Percentiles rank a stretch among this genome's conserved stretches.
Conservation (phyloP, 805 yeast species). For the Ogataea philodendri region DNA sequence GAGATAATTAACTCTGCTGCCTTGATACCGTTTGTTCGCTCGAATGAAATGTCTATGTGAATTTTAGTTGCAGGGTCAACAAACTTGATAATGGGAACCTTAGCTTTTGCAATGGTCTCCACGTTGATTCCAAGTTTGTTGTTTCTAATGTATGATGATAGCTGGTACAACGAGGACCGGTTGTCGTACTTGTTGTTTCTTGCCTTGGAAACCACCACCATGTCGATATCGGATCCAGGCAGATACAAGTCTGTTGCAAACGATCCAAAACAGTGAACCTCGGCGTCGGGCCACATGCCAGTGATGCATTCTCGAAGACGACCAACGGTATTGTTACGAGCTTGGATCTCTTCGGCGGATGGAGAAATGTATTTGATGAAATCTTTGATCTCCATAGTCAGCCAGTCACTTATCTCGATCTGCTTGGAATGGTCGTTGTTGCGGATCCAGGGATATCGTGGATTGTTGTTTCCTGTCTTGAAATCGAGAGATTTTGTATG, state of each 20-base stretch:
- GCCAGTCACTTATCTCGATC: constrained; percentile 80
- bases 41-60: constrained; percentile 88
- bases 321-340: constrained; percentile 64
- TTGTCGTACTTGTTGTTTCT: constrained; percentile 54
- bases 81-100: constrained; percentile 92
- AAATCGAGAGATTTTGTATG: constrained; percentile 28
- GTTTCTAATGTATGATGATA: constrained; percentile 66
- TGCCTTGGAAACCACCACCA: constrained; percentile 69
- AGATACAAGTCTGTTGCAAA: constrained; percentile 89
- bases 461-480: constrained; percentile 31
- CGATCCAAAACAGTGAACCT: constrained; percentile 87
- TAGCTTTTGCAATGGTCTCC: constrained; percentile 84
- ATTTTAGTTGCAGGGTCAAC: constrained; percentile 68
- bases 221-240: constrained; percentile 95
- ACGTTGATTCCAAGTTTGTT: constrained; percentile 64
- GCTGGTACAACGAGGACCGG: constrained; percentile 64
- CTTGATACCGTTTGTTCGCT: constrained; percentile 73
- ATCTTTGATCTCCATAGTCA: constrained; percentile 80
- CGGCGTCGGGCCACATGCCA: constrained; percentile 73
- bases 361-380: constrained; percentile 87
- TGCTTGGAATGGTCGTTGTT: constrained; percentile 76
- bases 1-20: constrained; percentile 75
- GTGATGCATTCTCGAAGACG: constrained; percentile 52
- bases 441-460: constrained; percentile 70
- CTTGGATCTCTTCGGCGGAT: constrained; percentile 63